phyloP scores from a whole-genome alignment of 768 basidiomycete species.

The Suillus discolor region DNA sequence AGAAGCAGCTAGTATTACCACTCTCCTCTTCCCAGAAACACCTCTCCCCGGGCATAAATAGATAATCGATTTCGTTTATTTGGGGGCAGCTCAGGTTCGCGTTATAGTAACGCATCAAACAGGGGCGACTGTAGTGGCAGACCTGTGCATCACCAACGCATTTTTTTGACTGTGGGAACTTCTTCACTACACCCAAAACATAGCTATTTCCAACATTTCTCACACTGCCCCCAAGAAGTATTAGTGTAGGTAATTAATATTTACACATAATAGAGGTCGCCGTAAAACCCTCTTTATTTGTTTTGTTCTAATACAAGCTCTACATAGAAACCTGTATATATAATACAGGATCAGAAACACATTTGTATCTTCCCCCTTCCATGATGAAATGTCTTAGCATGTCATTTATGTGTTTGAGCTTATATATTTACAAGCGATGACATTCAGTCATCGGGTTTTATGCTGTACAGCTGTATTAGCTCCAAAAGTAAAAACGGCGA shows the following conservation, averaged over 20 bases:
- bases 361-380: background rate
- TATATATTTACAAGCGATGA: too few species aligned
- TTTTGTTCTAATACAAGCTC: background rate
- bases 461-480: background rate
- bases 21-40: constrained; percentile 15
- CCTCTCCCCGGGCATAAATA: background rate
- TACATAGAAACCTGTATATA: background rate
- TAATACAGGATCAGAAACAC: background rate
- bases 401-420: too few species aligned
- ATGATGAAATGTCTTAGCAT: background rate
- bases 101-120: too few species aligned
- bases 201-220: background rate
- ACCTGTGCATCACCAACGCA: too few species aligned
- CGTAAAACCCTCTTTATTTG: background rate
- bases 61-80: background rate
- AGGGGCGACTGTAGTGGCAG: too few species aligned
- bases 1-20: constrained; percentile 24
- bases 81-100: too few species aligned
- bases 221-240: background rate
- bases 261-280: background rate
- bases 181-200: too few species aligned
- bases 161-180: too few species aligned
- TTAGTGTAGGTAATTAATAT: background rate
- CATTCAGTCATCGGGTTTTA: too few species aligned
- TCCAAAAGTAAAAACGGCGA: too few species aligned